Base-by-base conservation (phyloP, 2,329 filamentous ascomycete species). In the Ascochyta rabiei region DNA sequence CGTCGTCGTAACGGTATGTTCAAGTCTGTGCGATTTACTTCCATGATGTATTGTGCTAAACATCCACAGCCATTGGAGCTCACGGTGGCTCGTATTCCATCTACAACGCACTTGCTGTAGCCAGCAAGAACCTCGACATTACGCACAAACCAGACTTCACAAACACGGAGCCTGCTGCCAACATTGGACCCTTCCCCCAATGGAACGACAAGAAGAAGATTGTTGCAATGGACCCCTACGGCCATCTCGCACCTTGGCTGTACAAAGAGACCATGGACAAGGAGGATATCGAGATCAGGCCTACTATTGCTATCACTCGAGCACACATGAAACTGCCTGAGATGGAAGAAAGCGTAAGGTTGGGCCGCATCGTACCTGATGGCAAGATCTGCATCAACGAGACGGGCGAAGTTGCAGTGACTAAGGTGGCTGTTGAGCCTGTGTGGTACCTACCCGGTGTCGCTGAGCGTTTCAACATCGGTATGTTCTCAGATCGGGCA, bases 301-400 rank as follows among this genome's bases (percentile, higher is more conserved):
- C 93, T 4, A 96, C 92, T 0, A 96, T 96, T 73, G 93, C 93
- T 13, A 86, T 97, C 46, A 97, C 93, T 0, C 90, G 89, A 68
- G 93, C 93, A 24, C 92, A 96, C 70, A 97, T 97, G 93, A 95
- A 90, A 80, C 80, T 98, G n/a, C 91, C 95, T 1, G 95, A 99
- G 75, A 85, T 99, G 37, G 91, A 93, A 64, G 89, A 96, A 26
- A 95, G 91, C 62, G 92, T 99, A 3, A 86, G 84, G 53, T 83
- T 84, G 42, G 93, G 93, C 4, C 84, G 91, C 61, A 81, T 98
- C 1, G 78, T 83, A 6, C 84, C 85, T 0, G 95, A 99, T 73
- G 93, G 95, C 46, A 95, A 93, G 71, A 91, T 98, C 39, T 93
- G 92, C 69, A 75, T 98, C 48, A 96, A 96, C 69, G 82, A 86